phyloP scores from a whole-genome alignment of 2,329 filamentous ascomycete genomes.

The Simplicillium aogashimaense region DNA sequence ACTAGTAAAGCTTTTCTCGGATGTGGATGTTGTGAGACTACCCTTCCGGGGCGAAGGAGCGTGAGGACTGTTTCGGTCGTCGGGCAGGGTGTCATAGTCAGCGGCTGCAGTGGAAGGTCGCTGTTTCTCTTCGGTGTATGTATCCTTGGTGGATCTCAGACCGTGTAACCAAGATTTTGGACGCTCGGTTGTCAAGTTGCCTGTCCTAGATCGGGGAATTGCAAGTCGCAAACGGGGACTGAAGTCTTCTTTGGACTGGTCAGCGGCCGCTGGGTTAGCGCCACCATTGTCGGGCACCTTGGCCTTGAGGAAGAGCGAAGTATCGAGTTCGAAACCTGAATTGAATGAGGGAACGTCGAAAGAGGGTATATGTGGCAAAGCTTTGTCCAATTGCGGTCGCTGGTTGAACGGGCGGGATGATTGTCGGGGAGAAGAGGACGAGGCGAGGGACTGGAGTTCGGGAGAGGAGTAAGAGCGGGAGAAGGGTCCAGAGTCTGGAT shows the following conservation, averaged over 20 bases:
- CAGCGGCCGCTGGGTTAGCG: not conserved
- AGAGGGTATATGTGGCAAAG: conserved; percentile 24
- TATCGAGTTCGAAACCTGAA: conserved; percentile 37
- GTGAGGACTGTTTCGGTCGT: conserved; percentile 12
- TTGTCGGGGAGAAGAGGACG: conserved; percentile 12
- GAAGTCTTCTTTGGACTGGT: conserved; percentile 2
- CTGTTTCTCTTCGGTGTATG: conserved; percentile 11
- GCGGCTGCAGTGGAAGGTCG: conserved; percentile 16
- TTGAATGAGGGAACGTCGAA: conserved; percentile 46
- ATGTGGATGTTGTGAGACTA: conserved; percentile 16
- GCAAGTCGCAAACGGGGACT: conserved; percentile 10
- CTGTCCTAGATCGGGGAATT: conserved; percentile 26
- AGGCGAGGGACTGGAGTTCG: conserved; percentile 16
- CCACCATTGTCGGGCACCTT: not conserved
- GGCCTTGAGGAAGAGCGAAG: conserved; percentile 26
- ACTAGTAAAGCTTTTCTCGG: conserved; percentile 37
- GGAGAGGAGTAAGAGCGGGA: conserved; percentile 24
- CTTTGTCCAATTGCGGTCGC: conserved; percentile 14
- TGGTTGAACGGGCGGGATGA: conserved; percentile 8
- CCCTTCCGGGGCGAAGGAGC: conserved; percentile 19
- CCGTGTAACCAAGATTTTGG: conserved; percentile 42
- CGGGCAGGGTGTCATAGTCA: conserved; percentile 11
- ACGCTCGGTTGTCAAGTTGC: conserved; percentile 36
- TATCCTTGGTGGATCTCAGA: conserved; percentile 27
- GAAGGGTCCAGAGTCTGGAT: conserved; percentile 15